These are phyloP conservation scores for Gymnopilus junonius DNA, from an alignment of 768 basidiomycete genomes.

Conservation along the genomic window DNA sequence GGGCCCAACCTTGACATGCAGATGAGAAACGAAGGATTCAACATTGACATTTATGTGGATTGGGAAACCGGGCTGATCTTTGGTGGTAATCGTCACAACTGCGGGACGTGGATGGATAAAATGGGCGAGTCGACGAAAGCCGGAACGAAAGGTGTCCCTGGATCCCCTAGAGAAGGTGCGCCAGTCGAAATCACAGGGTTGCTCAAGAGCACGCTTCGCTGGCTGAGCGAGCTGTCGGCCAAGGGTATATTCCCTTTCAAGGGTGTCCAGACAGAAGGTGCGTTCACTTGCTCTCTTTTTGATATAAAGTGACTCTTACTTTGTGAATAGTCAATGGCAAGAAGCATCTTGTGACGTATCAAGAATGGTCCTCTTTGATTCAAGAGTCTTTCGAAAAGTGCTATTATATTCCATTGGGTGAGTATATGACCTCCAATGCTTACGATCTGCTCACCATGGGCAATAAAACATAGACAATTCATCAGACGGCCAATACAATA, in stretches of 20 bases:
- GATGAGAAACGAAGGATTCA: constrained; percentile 92
- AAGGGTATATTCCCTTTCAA: constrained; percentile 84
- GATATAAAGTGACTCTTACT: not conserved
- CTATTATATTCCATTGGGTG: constrained; percentile 88
- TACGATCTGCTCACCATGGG: not conserved
- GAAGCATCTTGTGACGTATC: constrained; percentile 77
- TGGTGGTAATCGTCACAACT: constrained; percentile 86
- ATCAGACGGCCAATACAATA: constrained; percentile 71
- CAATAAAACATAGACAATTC: constrained; percentile 54
- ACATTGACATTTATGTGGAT: constrained; percentile 93
- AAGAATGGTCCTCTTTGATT: constrained; percentile 87
- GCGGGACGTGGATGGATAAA: constrained; percentile 99
- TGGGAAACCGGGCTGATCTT: constrained; percentile 92
- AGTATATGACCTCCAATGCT: constrained; percentile 25
- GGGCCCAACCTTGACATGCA: constrained; percentile 97
- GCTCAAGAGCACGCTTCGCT: constrained; percentile 89
- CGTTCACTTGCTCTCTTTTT: constrained; percentile 33
- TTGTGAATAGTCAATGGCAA: constrained; percentile 64
- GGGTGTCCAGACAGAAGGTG: constrained; percentile 82
- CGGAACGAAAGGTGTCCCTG: constrained; percentile 94
- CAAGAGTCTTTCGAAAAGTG: constrained; percentile 87
- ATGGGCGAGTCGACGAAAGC: constrained; percentile 95
- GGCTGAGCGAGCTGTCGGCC: constrained; percentile 74
- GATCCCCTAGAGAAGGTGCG: constrained; percentile 94
- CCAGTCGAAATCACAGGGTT: constrained; percentile 96